Conservation (phyloP, 495 filamentous ascomycete species). For the Penicillium simplicissimum region DNA sequence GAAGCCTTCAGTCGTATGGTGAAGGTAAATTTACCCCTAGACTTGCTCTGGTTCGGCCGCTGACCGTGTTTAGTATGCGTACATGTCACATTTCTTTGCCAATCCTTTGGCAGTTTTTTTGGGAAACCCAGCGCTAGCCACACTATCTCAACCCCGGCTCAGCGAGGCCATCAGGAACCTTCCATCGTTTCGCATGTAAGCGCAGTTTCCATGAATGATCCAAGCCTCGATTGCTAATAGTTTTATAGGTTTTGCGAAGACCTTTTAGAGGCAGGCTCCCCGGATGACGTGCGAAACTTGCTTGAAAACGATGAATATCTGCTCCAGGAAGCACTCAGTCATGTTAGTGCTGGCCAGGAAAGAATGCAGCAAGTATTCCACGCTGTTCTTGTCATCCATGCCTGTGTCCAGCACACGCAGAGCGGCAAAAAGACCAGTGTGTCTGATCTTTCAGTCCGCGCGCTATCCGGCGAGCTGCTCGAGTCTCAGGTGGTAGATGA, state of each 20-base stretch:
- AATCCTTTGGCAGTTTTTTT: constrained; percentile 78
- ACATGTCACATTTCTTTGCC: constrained; percentile 95
- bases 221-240: neutral
- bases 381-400: constrained; percentile 48
- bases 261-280: constrained; percentile 42
- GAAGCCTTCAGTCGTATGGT: constrained; percentile 75
- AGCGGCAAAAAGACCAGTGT: constrained; percentile 38
- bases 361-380: constrained; percentile 47
- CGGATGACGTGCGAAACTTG: constrained; percentile 42
- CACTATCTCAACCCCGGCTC: constrained; percentile 51
- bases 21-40: constrained; percentile 58
- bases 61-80: constrained; percentile 65
- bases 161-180: constrained; percentile 75
- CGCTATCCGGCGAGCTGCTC: constrained; percentile 57
- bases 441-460: constrained; percentile 58
- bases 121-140: constrained; percentile 33
- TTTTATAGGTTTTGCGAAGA: constrained; percentile 47
- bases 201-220: neutral
- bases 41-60: neutral
- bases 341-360: constrained; percentile 39
- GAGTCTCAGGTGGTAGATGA: constrained; percentile 54
- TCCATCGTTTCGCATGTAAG: constrained; percentile 72
- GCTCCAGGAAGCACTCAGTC: constrained; percentile 33
- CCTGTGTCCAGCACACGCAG: constrained; percentile 43
- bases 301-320: constrained; percentile 56